Evolutionary conservation across 768 basidiomycete species (phyloP).

Genomic region (Hericium erinaceus): DNA sequence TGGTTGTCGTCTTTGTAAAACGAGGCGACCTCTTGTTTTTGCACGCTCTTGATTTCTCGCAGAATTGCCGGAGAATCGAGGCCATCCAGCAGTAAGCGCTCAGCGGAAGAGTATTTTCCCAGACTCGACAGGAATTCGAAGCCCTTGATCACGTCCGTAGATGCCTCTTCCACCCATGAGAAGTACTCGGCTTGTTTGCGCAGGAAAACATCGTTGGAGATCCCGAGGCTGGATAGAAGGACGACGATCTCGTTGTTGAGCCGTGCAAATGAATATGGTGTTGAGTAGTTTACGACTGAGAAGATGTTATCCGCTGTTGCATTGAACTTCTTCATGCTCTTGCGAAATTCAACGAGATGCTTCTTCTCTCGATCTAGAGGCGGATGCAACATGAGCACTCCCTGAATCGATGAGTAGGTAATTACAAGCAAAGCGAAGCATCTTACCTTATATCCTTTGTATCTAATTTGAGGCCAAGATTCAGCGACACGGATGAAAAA

Average conservation of each 20-base stretch:
- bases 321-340: conserved; percentile 64
- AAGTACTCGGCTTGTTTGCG: conserved; percentile 52
- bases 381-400: conserved; percentile 59
- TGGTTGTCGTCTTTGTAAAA: conserved; percentile 37
- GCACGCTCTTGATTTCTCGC: conserved; percentile 32
- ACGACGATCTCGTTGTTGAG: conserved; percentile 66
- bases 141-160: conserved; percentile 37
- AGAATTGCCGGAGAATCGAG: conserved; percentile 35
- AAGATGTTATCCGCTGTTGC: conserved; percentile 49
- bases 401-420: conserved; percentile 17
- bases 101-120: conserved; percentile 38
- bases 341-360: conserved; percentile 47
- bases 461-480: conserved; percentile 26
- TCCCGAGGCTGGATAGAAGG: conserved; percentile 53
- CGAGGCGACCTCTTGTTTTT: conserved; percentile 40
- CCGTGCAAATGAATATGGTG: conserved; percentile 54
- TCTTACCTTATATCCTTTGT: conserved; percentile 50
- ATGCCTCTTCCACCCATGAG: conserved; percentile 44
- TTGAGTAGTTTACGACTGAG: conserved; percentile 57
- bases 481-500: too few relatives aligned
- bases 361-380: conserved; percentile 39
- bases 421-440: background rate
- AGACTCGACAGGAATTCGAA: conserved; percentile 48
- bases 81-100: conserved; percentile 46
- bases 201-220: conserved; percentile 43